These are phyloP conservation scores for Tolypocladium guangdongense DNA, from an alignment of 2,329 filamentous ascomycete species.

Conservation along the genomic window DNA sequence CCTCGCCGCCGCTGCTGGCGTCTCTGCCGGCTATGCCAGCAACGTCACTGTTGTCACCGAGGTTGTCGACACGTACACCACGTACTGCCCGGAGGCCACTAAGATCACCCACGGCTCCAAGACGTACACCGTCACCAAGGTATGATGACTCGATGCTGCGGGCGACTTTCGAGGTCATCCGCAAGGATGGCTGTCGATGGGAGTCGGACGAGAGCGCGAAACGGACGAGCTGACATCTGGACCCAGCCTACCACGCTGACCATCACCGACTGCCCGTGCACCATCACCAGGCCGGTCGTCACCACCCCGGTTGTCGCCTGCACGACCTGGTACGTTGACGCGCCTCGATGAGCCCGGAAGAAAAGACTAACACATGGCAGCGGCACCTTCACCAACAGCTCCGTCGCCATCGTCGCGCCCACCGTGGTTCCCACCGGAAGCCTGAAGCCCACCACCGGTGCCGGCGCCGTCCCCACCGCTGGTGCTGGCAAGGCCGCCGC, in stretches of 20 bases:
- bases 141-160: conserved; percentile 18
- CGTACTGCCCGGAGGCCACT: conserved; percentile 62
- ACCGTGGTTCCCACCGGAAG: conserved; percentile 11
- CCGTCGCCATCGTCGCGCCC: conserved; percentile 11
- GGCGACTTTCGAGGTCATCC: too few species aligned
- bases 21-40: conserved; percentile 26
- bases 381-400: conserved; percentile 19
- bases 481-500: conserved; percentile 45
- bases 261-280: conserved; percentile 64
- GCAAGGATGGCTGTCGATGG: background rate
- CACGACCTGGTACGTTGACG: conserved; percentile 37
- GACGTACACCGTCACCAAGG: conserved; percentile 60
- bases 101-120: conserved; percentile 49
- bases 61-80: conserved; percentile 55
- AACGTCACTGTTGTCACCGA: conserved; percentile 52
- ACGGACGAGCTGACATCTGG: background rate
- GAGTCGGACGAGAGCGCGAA: too few species aligned
- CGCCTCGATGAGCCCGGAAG: background rate
- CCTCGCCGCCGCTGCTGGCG: conserved; percentile 40
- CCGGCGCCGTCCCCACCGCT: conserved; percentile 34
- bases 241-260: conserved; percentile 53
- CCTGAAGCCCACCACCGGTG: conserved; percentile 15
- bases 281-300: conserved; percentile 47
- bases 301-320: conserved; percentile 41
- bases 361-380: conserved; percentile 9